Conservation (phyloP, 2,329 filamentous ascomycete genomes). For the Aspergillus carbonarius region DNA sequence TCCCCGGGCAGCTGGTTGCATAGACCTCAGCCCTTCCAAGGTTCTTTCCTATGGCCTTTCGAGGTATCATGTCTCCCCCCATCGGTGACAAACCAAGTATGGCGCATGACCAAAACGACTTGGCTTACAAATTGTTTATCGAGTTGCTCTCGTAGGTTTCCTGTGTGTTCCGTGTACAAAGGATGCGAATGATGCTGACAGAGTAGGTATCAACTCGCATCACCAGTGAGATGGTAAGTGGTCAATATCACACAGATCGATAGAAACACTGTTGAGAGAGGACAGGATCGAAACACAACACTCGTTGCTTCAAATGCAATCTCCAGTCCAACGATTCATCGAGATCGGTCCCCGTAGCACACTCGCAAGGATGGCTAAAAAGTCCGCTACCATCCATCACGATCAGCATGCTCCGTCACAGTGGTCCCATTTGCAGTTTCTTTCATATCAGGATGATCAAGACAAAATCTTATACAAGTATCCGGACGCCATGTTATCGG, state of each 20-base stretch:
- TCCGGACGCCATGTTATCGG: not conserved
- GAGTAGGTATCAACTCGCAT: slow-evolving; percentile 29
- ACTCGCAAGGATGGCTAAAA: slow-evolving; percentile 40
- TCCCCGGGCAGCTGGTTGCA: not conserved
- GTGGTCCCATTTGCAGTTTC: slow-evolving; percentile 23
- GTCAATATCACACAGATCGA: not conserved
- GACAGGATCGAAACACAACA: slow-evolving; percentile 44
- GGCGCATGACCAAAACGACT: not conserved
- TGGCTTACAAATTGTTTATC: slow-evolving; percentile 25
- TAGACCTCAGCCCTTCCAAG: not conserved
- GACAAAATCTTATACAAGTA: slow-evolving; percentile 16
- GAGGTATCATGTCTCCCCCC: not conserved
- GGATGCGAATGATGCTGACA: not conserved
- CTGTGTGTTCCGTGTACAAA: not conserved
- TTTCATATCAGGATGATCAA: slow-evolving; percentile 21
- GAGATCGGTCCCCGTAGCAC: slow-evolving; percentile 42
- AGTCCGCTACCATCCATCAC: slow-evolving; percentile 29
- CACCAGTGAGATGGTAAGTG: slow-evolving; percentile 25
- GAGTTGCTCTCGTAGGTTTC: slow-evolving; percentile 31
- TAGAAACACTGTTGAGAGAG: not conserved
- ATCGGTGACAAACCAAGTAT: not conserved
- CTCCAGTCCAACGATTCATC: slow-evolving; percentile 33
- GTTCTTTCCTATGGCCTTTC: slow-evolving; percentile 2
- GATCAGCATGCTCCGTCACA: slow-evolving; percentile 20
- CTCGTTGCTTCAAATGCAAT: slow-evolving; percentile 25